These are phyloP conservation scores for Ganoderma resinaceum DNA, from an alignment of 1,284 basidiomycete genomes.

Conservation along the genomic window DNA sequence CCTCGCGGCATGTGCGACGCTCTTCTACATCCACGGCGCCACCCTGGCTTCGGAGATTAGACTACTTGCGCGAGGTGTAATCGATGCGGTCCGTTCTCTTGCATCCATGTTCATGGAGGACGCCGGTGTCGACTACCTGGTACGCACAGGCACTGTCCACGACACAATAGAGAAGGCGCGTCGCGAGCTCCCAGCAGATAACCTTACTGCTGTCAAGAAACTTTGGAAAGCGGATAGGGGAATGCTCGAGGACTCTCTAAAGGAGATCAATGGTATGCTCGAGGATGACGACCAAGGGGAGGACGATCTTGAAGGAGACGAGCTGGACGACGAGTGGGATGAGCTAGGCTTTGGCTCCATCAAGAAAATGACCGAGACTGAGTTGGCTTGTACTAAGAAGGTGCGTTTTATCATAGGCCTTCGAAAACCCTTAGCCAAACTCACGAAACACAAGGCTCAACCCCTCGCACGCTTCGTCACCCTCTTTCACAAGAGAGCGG, in stretches of 20 bases:
- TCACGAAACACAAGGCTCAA: slow-evolving; percentile 52
- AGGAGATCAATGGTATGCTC: slow-evolving; percentile 65
- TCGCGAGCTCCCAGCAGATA: slow-evolving; percentile 60
- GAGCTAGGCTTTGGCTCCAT: slow-evolving; percentile 61
- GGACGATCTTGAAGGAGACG: slow-evolving; percentile 37
- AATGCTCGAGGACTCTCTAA: slow-evolving; percentile 65
- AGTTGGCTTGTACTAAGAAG: slow-evolving; percentile 39
- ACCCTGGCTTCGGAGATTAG: slow-evolving; percentile 60
- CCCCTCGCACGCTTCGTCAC: slow-evolving; percentile 63
- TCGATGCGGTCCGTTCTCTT: slow-evolving; percentile 53
- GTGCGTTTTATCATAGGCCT: slow-evolving; percentile 24
- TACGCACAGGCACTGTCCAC: slow-evolving; percentile 70
- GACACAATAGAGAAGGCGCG: slow-evolving; percentile 65
- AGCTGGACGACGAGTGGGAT: slow-evolving; percentile 61
- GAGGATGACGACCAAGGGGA: slow-evolving; percentile 40
- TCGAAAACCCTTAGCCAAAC: no score
- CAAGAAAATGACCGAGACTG: slow-evolving; percentile 39
- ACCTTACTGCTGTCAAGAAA: slow-evolving; percentile 64
- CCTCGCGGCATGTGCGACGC: slow-evolving; percentile 62
- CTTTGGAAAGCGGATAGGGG: slow-evolving; percentile 62
- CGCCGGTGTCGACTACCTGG: slow-evolving; percentile 55
- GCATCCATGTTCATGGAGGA: slow-evolving; percentile 46
- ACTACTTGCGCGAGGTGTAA: slow-evolving; percentile 51
- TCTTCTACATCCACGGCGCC: slow-evolving; percentile 61
- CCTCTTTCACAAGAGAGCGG: slow-evolving; percentile 68